Evolutionary conservation across 2,329 filamentous ascomycete species (phyloP).

Genomic region (Ceratocystis albifundus): DNA sequence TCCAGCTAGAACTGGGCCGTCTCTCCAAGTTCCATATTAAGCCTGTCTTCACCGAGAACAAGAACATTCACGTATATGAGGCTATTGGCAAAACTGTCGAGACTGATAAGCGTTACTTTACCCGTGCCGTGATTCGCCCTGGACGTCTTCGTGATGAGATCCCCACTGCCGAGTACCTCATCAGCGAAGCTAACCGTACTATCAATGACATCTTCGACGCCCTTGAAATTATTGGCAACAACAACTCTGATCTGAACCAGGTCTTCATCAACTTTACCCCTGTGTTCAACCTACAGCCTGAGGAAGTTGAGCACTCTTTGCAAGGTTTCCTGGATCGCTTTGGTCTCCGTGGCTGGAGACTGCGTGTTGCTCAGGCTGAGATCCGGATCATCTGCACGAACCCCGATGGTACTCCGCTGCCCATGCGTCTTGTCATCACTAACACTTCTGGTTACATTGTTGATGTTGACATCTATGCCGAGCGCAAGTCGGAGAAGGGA

Average conservation of each 20-base stretch:
- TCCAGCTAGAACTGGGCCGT: constrained; percentile 93
- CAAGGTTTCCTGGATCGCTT: constrained; percentile 95
- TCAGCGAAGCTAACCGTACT: constrained; percentile 88
- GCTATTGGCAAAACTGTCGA: constrained; percentile 88
- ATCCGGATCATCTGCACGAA: constrained; percentile 98
- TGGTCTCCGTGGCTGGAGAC: constrained; percentile 84
- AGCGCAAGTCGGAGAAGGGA: constrained; percentile 95
- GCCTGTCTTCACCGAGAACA: constrained; percentile 97
- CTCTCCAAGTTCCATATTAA: constrained; percentile 96
- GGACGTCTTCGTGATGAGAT: constrained; percentile 94
- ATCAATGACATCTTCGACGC: constrained; percentile 98
- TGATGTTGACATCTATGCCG: constrained; percentile 92
- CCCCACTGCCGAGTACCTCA: constrained; percentile 94
- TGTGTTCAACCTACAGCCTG: constrained; percentile 81
- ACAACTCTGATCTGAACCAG: constrained; percentile 98
- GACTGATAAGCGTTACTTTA: constrained; percentile 97
- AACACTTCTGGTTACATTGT: constrained; percentile 98
- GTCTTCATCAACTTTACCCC: constrained; percentile 99
- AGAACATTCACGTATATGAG: constrained; percentile 98
- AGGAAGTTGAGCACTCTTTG: constrained; percentile 83
- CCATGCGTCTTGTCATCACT: constrained; percentile 88
- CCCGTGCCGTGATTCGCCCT: constrained; percentile 85
- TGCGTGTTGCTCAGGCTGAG: constrained; percentile 92
- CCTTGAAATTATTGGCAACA: constrained; percentile 96
- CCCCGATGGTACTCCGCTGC: constrained; percentile 68